Evolutionary conservation across 768 basidiomycete species (phyloP).

Genomic region (Lentinula boryana): DNA sequence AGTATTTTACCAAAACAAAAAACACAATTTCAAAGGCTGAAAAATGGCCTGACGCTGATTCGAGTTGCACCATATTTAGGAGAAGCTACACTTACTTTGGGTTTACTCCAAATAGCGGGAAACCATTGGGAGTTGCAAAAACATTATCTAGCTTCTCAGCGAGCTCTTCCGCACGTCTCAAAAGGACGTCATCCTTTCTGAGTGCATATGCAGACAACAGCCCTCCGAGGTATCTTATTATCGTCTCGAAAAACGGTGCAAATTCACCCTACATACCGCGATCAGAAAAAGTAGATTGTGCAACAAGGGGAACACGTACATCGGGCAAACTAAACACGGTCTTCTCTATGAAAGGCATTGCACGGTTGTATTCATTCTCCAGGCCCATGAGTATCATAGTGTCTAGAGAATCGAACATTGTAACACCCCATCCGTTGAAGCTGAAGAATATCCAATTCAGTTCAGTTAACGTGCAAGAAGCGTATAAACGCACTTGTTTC

Average conservation of each 20-base stretch:
- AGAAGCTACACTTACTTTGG: conserved; percentile 38
- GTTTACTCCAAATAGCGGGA: conserved; percentile 70
- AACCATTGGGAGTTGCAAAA: conserved; percentile 63
- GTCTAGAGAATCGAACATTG: conserved; percentile 77
- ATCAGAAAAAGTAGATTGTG: conserved; percentile 1
- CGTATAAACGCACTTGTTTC: conserved; percentile 37
- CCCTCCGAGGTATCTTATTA: conserved; percentile 88
- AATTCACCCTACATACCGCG: conserved; percentile 18
- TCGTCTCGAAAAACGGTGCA: conserved; percentile 74
- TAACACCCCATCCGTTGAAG: conserved; percentile 79
- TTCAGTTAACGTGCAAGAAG: not conserved
- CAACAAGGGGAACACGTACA: conserved; percentile 22
- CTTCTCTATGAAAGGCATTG: conserved; percentile 45
- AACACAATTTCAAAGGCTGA: too few relatives aligned
- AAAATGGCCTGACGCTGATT: too few relatives aligned
- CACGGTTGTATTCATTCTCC: conserved; percentile 60
- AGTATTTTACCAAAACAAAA: not conserved
- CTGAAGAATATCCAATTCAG: conserved; percentile 24
- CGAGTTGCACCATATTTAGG: too few relatives aligned
- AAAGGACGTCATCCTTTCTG: conserved; percentile 53
- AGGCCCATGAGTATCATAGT: conserved; percentile 82
- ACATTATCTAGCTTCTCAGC: conserved; percentile 65
- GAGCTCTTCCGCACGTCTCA: conserved; percentile 73
- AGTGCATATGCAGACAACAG: conserved; percentile 80
- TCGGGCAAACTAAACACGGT: conserved; percentile 42